Conservation (phyloP, 148 eudicot species). For the Fagopyrum tataricum region DNA sequence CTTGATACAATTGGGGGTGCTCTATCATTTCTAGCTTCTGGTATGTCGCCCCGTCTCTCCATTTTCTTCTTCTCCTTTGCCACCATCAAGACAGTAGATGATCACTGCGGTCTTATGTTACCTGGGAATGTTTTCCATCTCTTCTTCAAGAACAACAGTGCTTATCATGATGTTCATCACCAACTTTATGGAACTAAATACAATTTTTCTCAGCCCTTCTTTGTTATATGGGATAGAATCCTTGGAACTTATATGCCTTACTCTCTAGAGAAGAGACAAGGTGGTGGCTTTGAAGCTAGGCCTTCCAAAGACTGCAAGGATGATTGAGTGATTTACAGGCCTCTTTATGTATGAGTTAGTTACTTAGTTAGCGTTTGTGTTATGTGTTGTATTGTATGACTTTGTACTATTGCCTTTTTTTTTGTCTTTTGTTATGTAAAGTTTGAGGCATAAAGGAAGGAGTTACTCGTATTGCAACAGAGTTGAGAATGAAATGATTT, state of each 20-base stretch:
- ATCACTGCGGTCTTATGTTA: constrained; percentile 88
- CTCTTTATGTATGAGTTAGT: no score
- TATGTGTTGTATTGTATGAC: no score
- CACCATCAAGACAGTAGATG: constrained; percentile 83
- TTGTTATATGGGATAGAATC: constrained; percentile 81
- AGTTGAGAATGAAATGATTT: no score
- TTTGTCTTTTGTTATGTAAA: no score
- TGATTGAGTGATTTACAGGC: not conserved
- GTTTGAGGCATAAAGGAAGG: no score
- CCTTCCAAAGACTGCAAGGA: constrained; percentile 26
- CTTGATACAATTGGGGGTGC: constrained; percentile 73
- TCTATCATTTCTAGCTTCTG: constrained; percentile 53
- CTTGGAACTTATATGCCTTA: constrained; percentile 96
- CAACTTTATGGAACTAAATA: constrained; percentile 86
- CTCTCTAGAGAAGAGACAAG: constrained; percentile 56
- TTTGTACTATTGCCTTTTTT: no score
- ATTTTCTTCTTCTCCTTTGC: constrained; percentile 85
- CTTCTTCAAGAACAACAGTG: constrained; percentile 69
- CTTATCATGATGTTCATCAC: constrained; percentile 92
- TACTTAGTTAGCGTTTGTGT: no score
- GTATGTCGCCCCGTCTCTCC: constrained; percentile 75
- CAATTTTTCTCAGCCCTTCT: constrained; percentile 90
- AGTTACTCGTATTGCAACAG: no score
- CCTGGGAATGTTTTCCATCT: constrained; percentile 76
- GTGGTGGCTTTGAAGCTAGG: constrained; percentile 78